A percentile compares a stretch with the other conserved stretches of the same genome.
phyloP scores from a whole-genome alignment of 2,329 filamentous ascomycete species.

The Myriosclerotinia curreyana region DNA sequence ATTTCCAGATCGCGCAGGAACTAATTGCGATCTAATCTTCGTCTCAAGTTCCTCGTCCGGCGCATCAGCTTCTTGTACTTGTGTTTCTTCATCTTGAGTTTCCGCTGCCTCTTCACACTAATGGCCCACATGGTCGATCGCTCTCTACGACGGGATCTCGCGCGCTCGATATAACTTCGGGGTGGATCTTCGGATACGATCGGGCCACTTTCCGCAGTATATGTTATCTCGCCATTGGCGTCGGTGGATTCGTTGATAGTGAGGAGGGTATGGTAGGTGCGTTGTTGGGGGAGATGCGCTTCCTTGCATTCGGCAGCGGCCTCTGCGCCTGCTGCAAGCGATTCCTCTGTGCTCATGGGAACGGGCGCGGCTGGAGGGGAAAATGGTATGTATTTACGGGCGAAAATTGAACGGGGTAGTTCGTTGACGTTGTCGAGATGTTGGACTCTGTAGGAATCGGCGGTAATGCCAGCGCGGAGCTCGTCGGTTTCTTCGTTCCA shows the following conservation, averaged over 20 bases:
- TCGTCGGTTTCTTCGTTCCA: conserved; percentile 38
- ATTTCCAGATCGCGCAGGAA: neutral
- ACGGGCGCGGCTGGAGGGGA: conserved; percentile 77
- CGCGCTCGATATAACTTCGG: conserved; percentile 65
- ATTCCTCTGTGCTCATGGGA: conserved; percentile 49
- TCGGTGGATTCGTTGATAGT: conserved; percentile 66
- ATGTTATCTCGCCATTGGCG: conserved; percentile 56
- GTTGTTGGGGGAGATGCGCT: conserved; percentile 47
- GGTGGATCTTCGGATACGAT: conserved; percentile 48
- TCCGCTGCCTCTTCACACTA: conserved; percentile 86
- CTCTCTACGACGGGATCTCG: conserved; percentile 55
- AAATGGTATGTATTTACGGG: conserved; percentile 72
- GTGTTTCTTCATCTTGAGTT: conserved; percentile 99
- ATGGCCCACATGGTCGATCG: conserved; percentile 69
- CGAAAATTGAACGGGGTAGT: conserved; percentile 63
- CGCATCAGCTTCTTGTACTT: conserved; percentile 99
- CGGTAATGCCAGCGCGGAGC: conserved; percentile 44
- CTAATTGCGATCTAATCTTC: conserved; percentile 53
- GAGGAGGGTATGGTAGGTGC: conserved; percentile 62
- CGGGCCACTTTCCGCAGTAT: conserved; percentile 58
- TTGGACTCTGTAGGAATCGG: conserved; percentile 48
- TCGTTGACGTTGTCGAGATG: conserved; percentile 52
- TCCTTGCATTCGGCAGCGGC: conserved; percentile 36
- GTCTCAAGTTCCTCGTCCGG: conserved; percentile 79
- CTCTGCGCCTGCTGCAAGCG: conserved; percentile 42